A percentile compares a stretch with the other conserved stretches of the same genome.
Conservation (phyloP, 805 yeast genomes). For the Zygosaccharomyces rouxii region DNA sequence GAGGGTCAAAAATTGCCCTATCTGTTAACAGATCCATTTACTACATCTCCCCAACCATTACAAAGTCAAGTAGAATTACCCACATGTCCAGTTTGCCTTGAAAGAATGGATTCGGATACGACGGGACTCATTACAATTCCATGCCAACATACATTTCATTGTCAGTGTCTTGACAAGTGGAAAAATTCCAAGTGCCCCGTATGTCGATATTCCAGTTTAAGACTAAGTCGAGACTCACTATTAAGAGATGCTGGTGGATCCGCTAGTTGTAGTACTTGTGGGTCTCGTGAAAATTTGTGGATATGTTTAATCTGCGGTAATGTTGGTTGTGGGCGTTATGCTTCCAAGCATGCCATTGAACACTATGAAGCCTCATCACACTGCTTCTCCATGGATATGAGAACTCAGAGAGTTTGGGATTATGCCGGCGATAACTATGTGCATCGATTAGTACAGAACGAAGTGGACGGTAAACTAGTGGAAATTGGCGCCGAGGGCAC, state of each 20-base stretch:
- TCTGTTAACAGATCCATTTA: constrained; percentile 68
- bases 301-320: constrained; percentile 86
- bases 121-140: constrained; percentile 84
- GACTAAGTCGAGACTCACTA: constrained; percentile 26
- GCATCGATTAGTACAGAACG: constrained; percentile 78
- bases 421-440: constrained; percentile 89
- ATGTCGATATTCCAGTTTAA: constrained; percentile 66
- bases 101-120: constrained; percentile 73
- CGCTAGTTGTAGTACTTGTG: constrained; percentile 52
- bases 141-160: constrained; percentile 91
- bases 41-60: constrained; percentile 30
- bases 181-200: constrained; percentile 87
- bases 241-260: constrained; percentile 29
- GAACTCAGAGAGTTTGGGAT: constrained; percentile 89
- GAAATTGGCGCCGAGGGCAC: constrained; percentile 50
- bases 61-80: constrained; percentile 59
- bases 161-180: constrained; percentile 85
- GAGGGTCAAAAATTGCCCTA: constrained; percentile 52
- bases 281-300: constrained; percentile 65
- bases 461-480: constrained; percentile 83
- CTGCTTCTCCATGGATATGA: constrained; percentile 85
- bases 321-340: constrained; percentile 88
- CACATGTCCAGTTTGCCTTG: constrained; percentile 89
- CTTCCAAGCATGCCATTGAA: constrained; percentile 76
- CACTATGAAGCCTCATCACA: constrained; percentile 77